Base-by-base conservation (phyloP, 2,329 filamentous ascomycete genomes). In the Phaeoacremonium minimum region DNA sequence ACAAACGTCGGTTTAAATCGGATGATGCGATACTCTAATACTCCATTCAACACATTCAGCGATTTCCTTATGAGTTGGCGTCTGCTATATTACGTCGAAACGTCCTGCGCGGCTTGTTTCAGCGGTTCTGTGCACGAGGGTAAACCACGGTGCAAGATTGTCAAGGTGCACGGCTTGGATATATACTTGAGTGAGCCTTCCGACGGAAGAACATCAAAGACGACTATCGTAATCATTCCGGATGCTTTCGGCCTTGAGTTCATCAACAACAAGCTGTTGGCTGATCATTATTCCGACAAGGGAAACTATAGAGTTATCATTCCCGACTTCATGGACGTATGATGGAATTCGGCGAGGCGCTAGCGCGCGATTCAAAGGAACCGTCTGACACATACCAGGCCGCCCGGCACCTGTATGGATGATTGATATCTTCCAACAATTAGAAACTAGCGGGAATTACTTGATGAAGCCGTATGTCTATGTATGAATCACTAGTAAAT, bases 231-330 rank as follows among this genome's bases (percentile, higher is more conserved):
- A 29, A 61, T 77, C 33, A 61, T 80, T 19, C 63, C 74, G 0
- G 75, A 79, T 47, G 67, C 67, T 0, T 77, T 78, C 45, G 75
- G 75, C 13, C 73, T 72, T 65, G 58, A 63, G 3, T 69, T 78
- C 43, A 53, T 66, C 15, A 79, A 79, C 52, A 66, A 64, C 35
- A 62, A 69, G 26, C 52, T 77, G 6, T 51, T 79, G 20, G 73
- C 72, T 5, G 75, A 80, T 46, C 53, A 56, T 29, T 76, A 75
- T 45, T 73, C 73, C n/a, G 59, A 62, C 40, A 69, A 68, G 46
- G 66, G 66, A 5, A 56, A 58, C 12, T 76, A 66, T 47, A 57
- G 54, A 7, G 72, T 79, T 22, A 72, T 73, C 41, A 44, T 73
- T n/a, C 75, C 75, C 0, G 74, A 80, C 37, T 75, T 80, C 36